These are phyloP conservation scores for Ceratocystis alfenasii DNA, from an alignment of 2,329 filamentous ascomycete genomes.

Conservation along the genomic window DNA sequence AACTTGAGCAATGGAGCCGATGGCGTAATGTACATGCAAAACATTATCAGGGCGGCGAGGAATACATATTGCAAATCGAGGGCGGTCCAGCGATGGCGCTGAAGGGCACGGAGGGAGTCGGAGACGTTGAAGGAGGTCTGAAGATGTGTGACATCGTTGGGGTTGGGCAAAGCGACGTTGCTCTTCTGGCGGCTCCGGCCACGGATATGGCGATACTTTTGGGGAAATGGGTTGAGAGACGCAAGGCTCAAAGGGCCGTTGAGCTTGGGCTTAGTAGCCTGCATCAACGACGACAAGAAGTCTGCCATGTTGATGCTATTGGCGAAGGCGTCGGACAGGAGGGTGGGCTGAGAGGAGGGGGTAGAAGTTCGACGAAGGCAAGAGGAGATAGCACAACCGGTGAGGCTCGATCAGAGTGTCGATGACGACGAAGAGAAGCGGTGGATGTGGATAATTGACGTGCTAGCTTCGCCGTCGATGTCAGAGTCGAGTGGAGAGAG, in stretches of 20 bases:
- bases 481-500: background rate
- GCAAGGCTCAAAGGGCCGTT: constrained; percentile 34
- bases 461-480: background rate
- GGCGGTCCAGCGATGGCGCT: constrained; percentile 65
- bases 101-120: constrained; percentile 64
- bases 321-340: background rate
- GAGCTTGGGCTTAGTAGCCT: constrained; percentile 33
- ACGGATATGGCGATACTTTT: constrained; percentile 32
- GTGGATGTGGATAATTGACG: background rate
- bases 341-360: background rate
- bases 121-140: constrained; percentile 72
- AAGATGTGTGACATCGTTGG: constrained; percentile 57
- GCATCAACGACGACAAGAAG: constrained; percentile 30
- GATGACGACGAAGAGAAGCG: background rate
- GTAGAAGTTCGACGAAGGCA: background rate
- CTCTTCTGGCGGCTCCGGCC: constrained; percentile 33
- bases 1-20: constrained; percentile 70
- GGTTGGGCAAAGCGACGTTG: constrained; percentile 28
- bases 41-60: constrained; percentile 61
- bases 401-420: background rate
- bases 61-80: constrained; percentile 79
- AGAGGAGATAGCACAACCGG: background rate
- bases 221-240: constrained; percentile 34
- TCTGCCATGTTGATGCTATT: constrained; percentile 29
- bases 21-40: constrained; percentile 73